Percentiles rank a stretch among this genome's conserved stretches.
Evolutionary conservation across 352 stramenopile species (phyloP).

Genomic region (Globisporangium mamillatum): DNA sequence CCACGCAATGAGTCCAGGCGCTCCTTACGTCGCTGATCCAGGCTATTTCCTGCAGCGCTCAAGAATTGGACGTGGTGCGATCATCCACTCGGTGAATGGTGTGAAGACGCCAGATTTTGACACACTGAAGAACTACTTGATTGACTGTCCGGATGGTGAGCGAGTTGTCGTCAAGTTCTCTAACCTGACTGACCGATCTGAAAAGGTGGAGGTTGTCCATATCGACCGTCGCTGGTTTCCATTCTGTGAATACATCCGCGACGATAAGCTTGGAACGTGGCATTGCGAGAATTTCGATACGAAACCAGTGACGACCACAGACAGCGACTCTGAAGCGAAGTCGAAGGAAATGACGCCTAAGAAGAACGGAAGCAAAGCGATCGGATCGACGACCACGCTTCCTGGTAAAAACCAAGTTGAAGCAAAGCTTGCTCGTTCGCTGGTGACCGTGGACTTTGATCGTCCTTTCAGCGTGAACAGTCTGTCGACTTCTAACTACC

Average conservation of each 20-base stretch:
- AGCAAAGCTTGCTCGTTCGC: slow-evolving; percentile 76
- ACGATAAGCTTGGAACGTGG: slow-evolving; percentile 79
- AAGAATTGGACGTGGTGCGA: slow-evolving; percentile 72
- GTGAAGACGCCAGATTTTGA: slow-evolving; percentile 84
- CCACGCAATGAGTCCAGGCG: slow-evolving; percentile 58
- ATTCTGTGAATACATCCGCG: slow-evolving; percentile 76
- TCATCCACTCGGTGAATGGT: slow-evolving; percentile 88
- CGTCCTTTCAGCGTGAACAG: slow-evolving; percentile 85
- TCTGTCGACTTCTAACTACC: slow-evolving; percentile 83
- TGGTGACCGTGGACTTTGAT: slow-evolving; percentile 86
- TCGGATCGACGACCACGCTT: slow-evolving; percentile 78
- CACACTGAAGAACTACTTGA: slow-evolving; percentile 75
- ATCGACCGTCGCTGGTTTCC: slow-evolving; percentile 92
- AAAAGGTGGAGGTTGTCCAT: slow-evolving; percentile 84
- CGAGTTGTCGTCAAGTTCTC: slow-evolving; percentile 86
- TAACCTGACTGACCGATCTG: slow-evolving; percentile 67
- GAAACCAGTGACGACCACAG: slow-evolving; percentile 5
- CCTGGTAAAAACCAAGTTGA: slow-evolving; percentile 81
- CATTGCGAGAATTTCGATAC: slow-evolving; percentile 65
- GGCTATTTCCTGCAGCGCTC: slow-evolving; percentile 90
- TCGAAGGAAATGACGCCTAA: slow-evolving; percentile 14
- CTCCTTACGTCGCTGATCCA: slow-evolving; percentile 81
- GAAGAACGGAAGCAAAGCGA: slow-evolving; percentile 28
- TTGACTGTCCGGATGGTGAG: slow-evolving; percentile 71
- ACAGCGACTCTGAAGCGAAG: slow-evolving; percentile 13